Conservation (phyloP, 805 yeast genomes). For the Suhomyces kilbournensis region DNA sequence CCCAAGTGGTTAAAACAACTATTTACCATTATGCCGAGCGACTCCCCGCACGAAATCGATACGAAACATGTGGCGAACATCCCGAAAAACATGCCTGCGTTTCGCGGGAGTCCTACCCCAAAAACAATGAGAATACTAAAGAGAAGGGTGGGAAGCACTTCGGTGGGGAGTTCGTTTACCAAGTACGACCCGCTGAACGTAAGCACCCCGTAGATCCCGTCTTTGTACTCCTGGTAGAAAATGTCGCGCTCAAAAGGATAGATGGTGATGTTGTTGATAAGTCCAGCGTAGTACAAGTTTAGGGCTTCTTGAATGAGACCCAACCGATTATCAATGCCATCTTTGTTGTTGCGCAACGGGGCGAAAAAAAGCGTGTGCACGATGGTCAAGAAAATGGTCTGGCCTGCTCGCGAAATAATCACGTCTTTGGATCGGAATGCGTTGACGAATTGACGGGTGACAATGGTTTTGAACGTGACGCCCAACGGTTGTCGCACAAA, state of each 20-base stretch:
- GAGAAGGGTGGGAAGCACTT: conserved; percentile 53
- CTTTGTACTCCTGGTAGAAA: conserved; percentile 76
- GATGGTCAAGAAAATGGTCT: conserved; percentile 60
- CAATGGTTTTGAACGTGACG: conserved; percentile 28
- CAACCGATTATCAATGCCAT: conserved; percentile 62
- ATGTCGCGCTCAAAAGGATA: conserved; percentile 72
- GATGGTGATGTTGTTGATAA: conserved; percentile 71
- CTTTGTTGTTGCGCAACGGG: conserved; percentile 33
- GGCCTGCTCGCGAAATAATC: conserved; percentile 60
- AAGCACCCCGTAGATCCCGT: conserved; percentile 61
- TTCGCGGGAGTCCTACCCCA: conserved; percentile 71
- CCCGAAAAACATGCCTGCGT: conserved; percentile 63
- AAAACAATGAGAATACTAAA: conserved; percentile 63
- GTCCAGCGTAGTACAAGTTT: conserved; percentile 73
- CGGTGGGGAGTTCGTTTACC: conserved; percentile 65
- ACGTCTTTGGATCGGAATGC: conserved; percentile 48
- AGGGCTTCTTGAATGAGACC: conserved; percentile 75
- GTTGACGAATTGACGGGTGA: conserved; percentile 32
- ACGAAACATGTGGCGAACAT: conserved; percentile 52
- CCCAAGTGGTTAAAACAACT: conserved; percentile 74
- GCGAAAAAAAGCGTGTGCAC: conserved; percentile 64
- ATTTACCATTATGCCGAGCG: conserved; percentile 78
- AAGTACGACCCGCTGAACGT: conserved; percentile 64
- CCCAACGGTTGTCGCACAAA: conserved; percentile 17
- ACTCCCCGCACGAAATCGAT: conserved; percentile 74